phyloP scores from a whole-genome alignment of 106 monocot species.

The Dendrobium huoshanense region DNA sequence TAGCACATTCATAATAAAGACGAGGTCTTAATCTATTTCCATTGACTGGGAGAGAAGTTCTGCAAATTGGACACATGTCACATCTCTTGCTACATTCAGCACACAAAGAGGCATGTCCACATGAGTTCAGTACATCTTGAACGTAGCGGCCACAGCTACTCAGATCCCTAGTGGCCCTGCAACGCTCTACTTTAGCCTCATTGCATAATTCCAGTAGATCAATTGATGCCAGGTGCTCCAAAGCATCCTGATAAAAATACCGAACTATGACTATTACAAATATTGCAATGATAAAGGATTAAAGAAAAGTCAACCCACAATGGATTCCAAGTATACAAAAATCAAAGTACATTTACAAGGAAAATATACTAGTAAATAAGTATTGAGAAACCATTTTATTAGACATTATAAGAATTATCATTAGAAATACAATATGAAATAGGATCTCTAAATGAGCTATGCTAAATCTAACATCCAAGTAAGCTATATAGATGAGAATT shows the following conservation, averaged over 20 bases:
- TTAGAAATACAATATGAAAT: not conserved
- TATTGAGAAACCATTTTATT: not conserved
- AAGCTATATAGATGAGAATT: not conserved
- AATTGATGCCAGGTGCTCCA: slow-evolving; percentile 76
- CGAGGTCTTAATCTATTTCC: slow-evolving; percentile 51
- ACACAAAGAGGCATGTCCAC: slow-evolving; percentile 92
- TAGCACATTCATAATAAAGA: slow-evolving; percentile 81
- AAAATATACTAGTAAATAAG: not conserved
- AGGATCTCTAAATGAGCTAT: not conserved
- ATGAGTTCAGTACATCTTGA: slow-evolving; percentile 64
- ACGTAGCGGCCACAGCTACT: slow-evolving; percentile 87
- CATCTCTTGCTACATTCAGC: slow-evolving; percentile 87
- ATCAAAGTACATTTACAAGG: not conserved
- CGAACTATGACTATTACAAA: not conserved
- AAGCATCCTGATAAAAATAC: slow-evolving; percentile 18
- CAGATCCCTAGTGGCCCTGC: slow-evolving; percentile 82
- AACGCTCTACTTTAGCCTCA: slow-evolving; percentile 83
- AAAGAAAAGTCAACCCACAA: not conserved
- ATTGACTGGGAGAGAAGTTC: slow-evolving; percentile 34
- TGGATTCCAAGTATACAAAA: not conserved
- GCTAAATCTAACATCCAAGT: not conserved
- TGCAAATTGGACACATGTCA: slow-evolving; percentile 82
- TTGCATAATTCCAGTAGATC: slow-evolving; percentile 67
- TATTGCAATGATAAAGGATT: not conserved
- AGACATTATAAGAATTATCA: not conserved